phyloP scores from a whole-genome alignment of 2,329 filamentous ascomycete genomes.

The Ustulina deusta region DNA sequence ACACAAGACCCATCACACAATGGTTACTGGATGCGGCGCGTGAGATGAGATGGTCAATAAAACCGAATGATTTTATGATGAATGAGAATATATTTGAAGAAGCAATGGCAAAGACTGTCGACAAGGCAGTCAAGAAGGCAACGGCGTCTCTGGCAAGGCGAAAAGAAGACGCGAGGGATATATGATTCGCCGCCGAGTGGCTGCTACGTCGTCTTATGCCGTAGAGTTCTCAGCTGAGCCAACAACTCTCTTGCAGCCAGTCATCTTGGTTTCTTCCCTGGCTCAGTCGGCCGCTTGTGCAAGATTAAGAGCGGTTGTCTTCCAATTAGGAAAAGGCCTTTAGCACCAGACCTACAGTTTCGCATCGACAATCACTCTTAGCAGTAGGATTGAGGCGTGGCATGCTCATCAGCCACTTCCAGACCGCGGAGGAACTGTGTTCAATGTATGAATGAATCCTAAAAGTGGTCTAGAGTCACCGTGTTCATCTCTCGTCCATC shows the following conservation, averaged over 20 bases:
- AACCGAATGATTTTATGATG: constrained; percentile 8
- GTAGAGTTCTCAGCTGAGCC: constrained; percentile 30
- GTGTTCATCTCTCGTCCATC: constrained; percentile 1
- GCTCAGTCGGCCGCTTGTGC: constrained; percentile 14
- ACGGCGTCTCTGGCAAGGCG: constrained; percentile 21
- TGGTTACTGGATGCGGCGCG: neutral
- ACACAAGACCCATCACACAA: constrained; percentile 1
- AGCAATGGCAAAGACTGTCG: neutral
- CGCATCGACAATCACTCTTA: constrained; percentile 8
- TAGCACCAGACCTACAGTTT: constrained; percentile 4
- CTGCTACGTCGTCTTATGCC: constrained; percentile 24
- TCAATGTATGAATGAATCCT: neutral
- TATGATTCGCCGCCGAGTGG: constrained; percentile 22
- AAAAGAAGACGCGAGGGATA: constrained; percentile 18
- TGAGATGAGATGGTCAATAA: constrained; percentile 4
- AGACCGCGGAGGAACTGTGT: neutral
- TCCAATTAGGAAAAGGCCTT: neutral
- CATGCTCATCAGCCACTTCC: constrained; percentile 12
- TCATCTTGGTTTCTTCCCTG: constrained; percentile 19
- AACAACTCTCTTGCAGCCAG: constrained; percentile 19
- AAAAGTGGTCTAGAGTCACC: neutral
- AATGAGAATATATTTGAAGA: neutral
- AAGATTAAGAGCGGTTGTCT: constrained; percentile 19
- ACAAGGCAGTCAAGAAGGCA: constrained; percentile 20
- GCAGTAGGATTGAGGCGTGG: neutral